Evolutionary conservation across 2,329 filamentous ascomycete genomes (phyloP).

Genomic region (Colletotrichum sublineola): DNA sequence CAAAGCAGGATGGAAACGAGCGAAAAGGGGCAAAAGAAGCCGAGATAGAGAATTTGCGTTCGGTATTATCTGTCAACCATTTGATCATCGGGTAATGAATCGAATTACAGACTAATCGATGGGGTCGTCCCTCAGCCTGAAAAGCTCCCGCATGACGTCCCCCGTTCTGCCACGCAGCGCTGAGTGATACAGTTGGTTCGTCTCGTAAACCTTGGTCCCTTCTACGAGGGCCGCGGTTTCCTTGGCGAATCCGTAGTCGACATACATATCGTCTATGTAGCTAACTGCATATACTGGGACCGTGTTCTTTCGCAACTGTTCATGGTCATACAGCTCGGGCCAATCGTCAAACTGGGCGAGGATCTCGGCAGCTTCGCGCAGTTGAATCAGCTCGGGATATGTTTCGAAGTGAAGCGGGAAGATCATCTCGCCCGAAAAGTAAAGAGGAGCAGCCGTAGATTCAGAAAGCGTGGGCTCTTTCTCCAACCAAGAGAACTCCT

Average conservation of each 20-base stretch:
- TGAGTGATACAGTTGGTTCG: conserved; percentile 90
- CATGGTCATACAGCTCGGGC: conserved; percentile 81
- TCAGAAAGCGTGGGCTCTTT: conserved; percentile 46
- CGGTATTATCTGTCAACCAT: neutral
- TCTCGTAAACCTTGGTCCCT: conserved; percentile 84
- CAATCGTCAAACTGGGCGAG: conserved; percentile 79
- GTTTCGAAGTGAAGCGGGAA: conserved; percentile 88
- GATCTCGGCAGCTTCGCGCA: conserved; percentile 77
- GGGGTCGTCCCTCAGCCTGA: conserved; percentile 79
- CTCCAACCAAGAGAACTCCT: conserved; percentile 66
- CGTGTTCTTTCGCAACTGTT: conserved; percentile 79
- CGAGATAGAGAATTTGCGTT: neutral
- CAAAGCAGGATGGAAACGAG: neutral
- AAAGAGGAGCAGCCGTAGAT: conserved; percentile 66
- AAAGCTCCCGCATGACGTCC: conserved; percentile 82
- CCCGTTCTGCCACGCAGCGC: conserved; percentile 80
- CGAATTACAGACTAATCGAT: conserved; percentile 60
- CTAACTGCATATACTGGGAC: conserved; percentile 89
- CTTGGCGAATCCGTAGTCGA: conserved; percentile 80
- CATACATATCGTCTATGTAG: conserved; percentile 93
- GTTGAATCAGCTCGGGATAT: conserved; percentile 78
- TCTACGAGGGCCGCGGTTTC: conserved; percentile 82
- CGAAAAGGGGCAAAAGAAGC: neutral
- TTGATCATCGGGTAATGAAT: neutral
- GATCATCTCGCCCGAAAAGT: conserved; percentile 94